Evolutionary conservation across 495 filamentous ascomycete species (phyloP).

Genomic region (Amorphotheca resinae): DNA sequence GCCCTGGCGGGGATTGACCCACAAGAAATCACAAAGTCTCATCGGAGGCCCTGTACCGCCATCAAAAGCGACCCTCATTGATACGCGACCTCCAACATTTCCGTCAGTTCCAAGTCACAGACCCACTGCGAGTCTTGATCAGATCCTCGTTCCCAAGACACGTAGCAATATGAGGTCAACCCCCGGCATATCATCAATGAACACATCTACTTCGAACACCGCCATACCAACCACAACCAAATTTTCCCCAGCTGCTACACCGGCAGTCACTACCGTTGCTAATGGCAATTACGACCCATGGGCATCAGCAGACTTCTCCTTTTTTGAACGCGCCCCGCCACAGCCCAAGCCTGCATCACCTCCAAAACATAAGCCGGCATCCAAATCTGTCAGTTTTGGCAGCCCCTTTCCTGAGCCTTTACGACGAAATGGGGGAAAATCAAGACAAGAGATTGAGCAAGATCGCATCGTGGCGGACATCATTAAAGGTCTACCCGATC

Average conservation of each 20-base stretch:
- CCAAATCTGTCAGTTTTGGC: constrained; percentile 14
- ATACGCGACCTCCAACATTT: not conserved
- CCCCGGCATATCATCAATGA: constrained; percentile 9
- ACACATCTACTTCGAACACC: not conserved
- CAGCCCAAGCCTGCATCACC: not conserved
- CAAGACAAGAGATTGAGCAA: constrained; percentile 19
- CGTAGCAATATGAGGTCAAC: not conserved
- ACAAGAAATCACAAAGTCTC: constrained; percentile 9
- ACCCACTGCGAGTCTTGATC: not conserved
- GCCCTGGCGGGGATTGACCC: constrained; percentile 4
- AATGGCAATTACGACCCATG: constrained; percentile 21
- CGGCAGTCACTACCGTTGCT: not conserved
- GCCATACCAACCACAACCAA: not conserved
- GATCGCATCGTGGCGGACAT: constrained; percentile 26
- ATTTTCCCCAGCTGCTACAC: not conserved
- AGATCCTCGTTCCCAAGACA: not conserved
- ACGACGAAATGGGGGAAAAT: constrained; percentile 10
- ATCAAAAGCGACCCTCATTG: not conserved
- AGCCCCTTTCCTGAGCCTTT: constrained; percentile 1
- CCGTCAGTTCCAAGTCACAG: not conserved
- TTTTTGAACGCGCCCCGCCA: constrained; percentile 23
- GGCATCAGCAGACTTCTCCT: constrained; percentile 26
- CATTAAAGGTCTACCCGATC: constrained; percentile 33
- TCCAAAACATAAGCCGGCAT: not conserved
- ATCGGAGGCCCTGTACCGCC: not conserved